Evolutionary conservation across 768 basidiomycete genomes (phyloP).

Genomic region (Suillus brevipes): DNA sequence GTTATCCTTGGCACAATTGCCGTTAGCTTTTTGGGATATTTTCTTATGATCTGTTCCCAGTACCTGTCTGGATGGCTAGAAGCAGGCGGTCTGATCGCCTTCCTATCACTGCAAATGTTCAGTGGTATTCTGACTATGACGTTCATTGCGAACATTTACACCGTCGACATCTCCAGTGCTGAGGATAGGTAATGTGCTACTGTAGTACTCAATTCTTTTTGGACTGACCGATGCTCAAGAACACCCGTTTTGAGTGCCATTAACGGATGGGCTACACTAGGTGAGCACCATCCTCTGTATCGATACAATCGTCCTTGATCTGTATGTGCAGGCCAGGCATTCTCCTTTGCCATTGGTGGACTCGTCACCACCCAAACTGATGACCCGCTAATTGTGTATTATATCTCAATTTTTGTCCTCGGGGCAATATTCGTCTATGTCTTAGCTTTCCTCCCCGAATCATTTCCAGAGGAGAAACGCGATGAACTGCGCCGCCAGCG

Average conservation of each 20-base stretch:
- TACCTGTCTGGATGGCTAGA: slow-evolving; percentile 15
- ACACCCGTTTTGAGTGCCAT: slow-evolving; percentile 27
- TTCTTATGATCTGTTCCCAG: slow-evolving; percentile 21
- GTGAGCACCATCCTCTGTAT: slow-evolving; percentile 11
- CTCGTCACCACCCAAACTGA: slow-evolving; percentile 27
- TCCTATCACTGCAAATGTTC: slow-evolving; percentile 19
- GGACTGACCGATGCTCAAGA: slow-evolving; percentile 19
- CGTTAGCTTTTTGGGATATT: slow-evolving; percentile 12
- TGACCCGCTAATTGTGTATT: slow-evolving; percentile 25
- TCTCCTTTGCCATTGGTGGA: slow-evolving; percentile 33
- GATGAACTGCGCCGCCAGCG: slow-evolving; percentile 15
- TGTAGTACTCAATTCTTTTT: neutral
- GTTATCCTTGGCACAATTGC: slow-evolving; percentile 16
- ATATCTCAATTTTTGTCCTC: slow-evolving; percentile 18
- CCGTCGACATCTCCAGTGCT: slow-evolving; percentile 27
- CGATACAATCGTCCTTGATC: slow-evolving; percentile 1
- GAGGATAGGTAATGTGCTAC: slow-evolving; percentile 24
- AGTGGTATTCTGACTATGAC: slow-evolving; percentile 6
- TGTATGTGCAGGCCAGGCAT: slow-evolving; percentile 18
- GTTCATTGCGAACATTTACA: slow-evolving; percentile 29
- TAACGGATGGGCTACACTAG: slow-evolving; percentile 31
- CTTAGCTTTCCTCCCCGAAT: slow-evolving; percentile 29
- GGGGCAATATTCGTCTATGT: slow-evolving; percentile 22
- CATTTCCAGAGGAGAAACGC: slow-evolving; percentile 28
- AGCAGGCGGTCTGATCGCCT: slow-evolving; percentile 19